Evolutionary conservation across 805 yeast genomes (phyloP).

Genomic region (Metschnikowia vanudenii): DNA sequence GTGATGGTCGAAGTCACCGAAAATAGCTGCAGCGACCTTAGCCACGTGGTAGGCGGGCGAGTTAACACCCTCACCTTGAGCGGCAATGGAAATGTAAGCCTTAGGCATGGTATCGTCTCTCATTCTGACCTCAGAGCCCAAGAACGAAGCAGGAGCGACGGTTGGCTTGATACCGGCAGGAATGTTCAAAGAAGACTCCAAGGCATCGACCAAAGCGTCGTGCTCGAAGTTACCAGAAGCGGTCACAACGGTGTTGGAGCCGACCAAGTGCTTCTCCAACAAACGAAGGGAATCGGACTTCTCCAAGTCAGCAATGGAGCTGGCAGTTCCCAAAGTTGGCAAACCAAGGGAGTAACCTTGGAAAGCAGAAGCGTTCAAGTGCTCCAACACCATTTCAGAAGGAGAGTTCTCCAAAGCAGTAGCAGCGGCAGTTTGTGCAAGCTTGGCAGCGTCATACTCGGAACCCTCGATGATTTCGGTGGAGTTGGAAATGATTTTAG

Average conservation of each 20-base stretch:
- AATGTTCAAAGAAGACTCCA: constrained; percentile 50
- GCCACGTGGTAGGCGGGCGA: constrained; percentile 70
- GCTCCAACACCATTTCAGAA: constrained; percentile 62
- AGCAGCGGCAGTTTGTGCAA: constrained; percentile 45
- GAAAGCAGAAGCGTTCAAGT: constrained; percentile 80
- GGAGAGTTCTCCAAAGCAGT: constrained; percentile 56
- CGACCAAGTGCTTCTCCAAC: constrained; percentile 54
- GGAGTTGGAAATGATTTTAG: constrained; percentile 41
- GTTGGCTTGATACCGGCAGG: constrained; percentile 52
- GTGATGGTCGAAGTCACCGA: constrained; percentile 53
- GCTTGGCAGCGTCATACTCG: constrained; percentile 48
- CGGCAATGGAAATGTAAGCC: constrained; percentile 77
- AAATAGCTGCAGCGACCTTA: constrained; percentile 66
- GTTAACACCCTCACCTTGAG: constrained; percentile 60
- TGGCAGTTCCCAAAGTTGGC: constrained; percentile 74
- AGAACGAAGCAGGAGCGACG: constrained; percentile 57
- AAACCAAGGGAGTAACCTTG: constrained; percentile 80
- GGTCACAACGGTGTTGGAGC: constrained; percentile 67
- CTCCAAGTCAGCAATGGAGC: constrained; percentile 58
- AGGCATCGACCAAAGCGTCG: constrained; percentile 64
- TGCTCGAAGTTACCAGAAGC: constrained; percentile 71
- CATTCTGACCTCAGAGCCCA: constrained; percentile 84
- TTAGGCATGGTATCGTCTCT: constrained; percentile 85
- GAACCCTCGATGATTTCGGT: constrained; percentile 41
- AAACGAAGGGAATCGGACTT: constrained; percentile 57